Percentiles rank a stretch among this genome's conserved stretches.
Evolutionary conservation across 129 eudicot genomes (phyloP).

Genomic region (Flaveria ramosissima): DNA sequence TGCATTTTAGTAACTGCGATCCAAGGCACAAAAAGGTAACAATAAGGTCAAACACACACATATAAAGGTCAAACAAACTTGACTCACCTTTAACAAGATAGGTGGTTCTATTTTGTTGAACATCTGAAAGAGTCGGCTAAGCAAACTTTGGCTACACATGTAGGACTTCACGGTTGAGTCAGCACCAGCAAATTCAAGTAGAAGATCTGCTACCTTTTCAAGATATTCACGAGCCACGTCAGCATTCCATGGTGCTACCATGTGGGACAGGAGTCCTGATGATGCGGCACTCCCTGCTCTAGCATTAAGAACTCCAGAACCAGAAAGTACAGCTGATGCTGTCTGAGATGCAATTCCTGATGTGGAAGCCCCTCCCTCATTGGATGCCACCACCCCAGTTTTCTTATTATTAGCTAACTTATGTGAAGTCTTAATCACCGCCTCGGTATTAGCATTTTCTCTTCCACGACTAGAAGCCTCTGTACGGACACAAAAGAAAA

Average conservation of each 20-base stretch:
- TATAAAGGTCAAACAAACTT: constrained; percentile 4
- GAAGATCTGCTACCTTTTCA: constrained; percentile 93
- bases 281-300: constrained; percentile 97
- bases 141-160: constrained; percentile 95
- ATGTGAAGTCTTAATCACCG: constrained; percentile 56
- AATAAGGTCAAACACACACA: constrained; percentile 11
- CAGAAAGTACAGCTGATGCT: constrained; percentile 94
- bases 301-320: constrained; percentile 97
- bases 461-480: constrained; percentile 96
- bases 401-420: constrained; percentile 64
- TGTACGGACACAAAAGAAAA: constrained; percentile 26
- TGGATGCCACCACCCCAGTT: constrained; percentile 50
- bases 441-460: constrained; percentile 63
- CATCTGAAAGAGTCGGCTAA: constrained; percentile 97
- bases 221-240: constrained; percentile 89
- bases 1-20: constrained; percentile 73
- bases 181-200: constrained; percentile 92
- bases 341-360: constrained; percentile 81
- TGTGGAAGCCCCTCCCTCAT: constrained; percentile 75
- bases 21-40: constrained; percentile 6
- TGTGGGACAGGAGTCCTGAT: constrained; percentile 87
- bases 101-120: constrained; percentile 91
- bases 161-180: constrained; percentile 89
- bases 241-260: constrained; percentile 89
- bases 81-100: constrained; percentile 73